phyloP scores from a whole-genome alignment of 306 rosid species.

The Prinsepia uniflora region DNA sequence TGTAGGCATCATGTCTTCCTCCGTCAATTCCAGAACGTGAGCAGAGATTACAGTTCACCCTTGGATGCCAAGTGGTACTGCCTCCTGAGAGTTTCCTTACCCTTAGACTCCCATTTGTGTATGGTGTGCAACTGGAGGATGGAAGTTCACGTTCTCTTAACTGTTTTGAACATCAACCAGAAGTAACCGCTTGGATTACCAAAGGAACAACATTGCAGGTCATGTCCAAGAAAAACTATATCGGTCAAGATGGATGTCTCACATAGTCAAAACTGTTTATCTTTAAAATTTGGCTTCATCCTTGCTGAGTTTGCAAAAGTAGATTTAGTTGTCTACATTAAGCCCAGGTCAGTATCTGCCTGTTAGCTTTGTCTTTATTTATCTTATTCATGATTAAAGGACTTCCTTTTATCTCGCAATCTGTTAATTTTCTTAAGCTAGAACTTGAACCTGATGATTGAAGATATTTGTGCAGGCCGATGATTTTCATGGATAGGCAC shows the following conservation, averaged over 20 bases:
- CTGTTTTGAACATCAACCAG: conserved; percentile 75
- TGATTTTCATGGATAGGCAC: conserved; percentile 22
- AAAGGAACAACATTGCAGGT: conserved; percentile 73
- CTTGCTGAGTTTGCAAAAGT: conserved; percentile 19
- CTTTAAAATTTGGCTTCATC: conserved; percentile 17
- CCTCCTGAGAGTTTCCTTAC: conserved; percentile 93
- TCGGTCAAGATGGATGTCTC: conserved; percentile 47
- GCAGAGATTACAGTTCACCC: conserved; percentile 68
- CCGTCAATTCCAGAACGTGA: conserved; percentile 57
- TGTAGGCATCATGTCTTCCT: conserved; percentile 76
- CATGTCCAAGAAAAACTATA: conserved; percentile 49
- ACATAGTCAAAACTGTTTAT: conserved; percentile 34
- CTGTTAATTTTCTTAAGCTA: conserved; percentile 15
- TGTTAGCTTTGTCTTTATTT: background rate
- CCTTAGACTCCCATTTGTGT: conserved; percentile 79
- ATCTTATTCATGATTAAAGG: background rate
- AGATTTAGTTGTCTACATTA: conserved; percentile 25
- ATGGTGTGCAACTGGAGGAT: conserved; percentile 73
- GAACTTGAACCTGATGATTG: conserved; percentile 15
- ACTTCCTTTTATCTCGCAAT: background rate
- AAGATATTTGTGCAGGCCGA: conserved; percentile 32
- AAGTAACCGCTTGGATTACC: conserved; percentile 79
- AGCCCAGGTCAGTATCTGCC: conserved; percentile 32
- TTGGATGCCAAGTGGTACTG: conserved; percentile 64
- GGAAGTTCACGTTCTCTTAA: conserved; percentile 61